phyloP scores from a whole-genome alignment of 2,329 filamentous ascomycete genomes.

The Chrysosporium queenslandicum region DNA sequence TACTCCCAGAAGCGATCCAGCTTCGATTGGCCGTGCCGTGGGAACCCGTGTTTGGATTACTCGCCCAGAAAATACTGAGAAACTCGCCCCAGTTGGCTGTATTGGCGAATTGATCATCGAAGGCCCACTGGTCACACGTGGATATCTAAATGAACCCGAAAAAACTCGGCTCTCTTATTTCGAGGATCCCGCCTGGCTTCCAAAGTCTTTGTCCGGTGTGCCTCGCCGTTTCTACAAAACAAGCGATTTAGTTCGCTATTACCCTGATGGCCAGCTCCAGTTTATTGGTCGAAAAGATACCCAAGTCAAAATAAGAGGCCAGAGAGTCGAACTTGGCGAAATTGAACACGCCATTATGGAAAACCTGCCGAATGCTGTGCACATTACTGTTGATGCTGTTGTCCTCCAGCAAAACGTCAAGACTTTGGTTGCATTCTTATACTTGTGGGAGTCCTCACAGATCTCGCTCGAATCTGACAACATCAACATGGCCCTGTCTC shows the following conservation, averaged over 20 bases:
- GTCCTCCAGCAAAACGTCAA: background rate
- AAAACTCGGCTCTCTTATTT: slow-evolving; percentile 42
- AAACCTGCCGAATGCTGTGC: background rate
- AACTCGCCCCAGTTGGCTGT: slow-evolving; percentile 26
- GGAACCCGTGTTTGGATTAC: slow-evolving; percentile 18
- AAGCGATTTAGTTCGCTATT: slow-evolving; percentile 18
- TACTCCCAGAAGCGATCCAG: background rate
- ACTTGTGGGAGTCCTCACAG: background rate
- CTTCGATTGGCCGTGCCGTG: background rate
- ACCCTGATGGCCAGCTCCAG: background rate
- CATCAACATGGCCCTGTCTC: background rate
- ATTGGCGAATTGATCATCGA: slow-evolving; percentile 36
- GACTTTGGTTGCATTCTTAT: background rate
- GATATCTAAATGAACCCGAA: slow-evolving; percentile 25
- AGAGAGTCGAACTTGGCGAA: slow-evolving; percentile 73
- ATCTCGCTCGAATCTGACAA: background rate
- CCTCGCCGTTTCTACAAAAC: slow-evolving; percentile 18
- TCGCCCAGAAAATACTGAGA: slow-evolving; percentile 17
- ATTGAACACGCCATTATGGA: slow-evolving; percentile 47
- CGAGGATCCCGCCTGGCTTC: slow-evolving; percentile 23
- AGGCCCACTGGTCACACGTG: slow-evolving; percentile 29
- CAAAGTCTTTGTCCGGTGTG: slow-evolving; percentile 6
- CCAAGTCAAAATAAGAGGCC: slow-evolving; percentile 77
- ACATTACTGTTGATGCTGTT: slow-evolving; percentile 2
- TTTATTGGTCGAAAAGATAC: slow-evolving; percentile 22